Percentiles rank a stretch among this genome's conserved stretches.
phyloP scores from a whole-genome alignment of 2,329 filamentous ascomycete species.

The Cladosporium sp. region DNA sequence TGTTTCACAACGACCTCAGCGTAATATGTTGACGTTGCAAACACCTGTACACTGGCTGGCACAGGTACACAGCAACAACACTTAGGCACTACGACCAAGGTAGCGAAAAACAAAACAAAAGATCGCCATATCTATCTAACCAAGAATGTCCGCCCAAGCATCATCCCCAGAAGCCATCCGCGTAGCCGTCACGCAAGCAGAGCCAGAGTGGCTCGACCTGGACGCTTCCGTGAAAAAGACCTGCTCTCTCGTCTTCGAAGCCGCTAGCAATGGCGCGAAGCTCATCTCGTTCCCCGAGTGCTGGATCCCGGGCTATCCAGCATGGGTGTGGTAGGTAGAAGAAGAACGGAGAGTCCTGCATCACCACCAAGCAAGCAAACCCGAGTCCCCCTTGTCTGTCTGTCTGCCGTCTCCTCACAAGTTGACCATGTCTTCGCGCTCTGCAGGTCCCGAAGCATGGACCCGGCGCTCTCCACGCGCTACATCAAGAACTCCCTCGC shows the following conservation, averaged over 20 bases:
- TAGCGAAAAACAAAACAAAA: not conserved
- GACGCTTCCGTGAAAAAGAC: constrained; percentile 57
- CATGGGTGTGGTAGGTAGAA: constrained; percentile 46
- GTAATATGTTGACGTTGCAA: not conserved
- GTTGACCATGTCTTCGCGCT: not conserved
- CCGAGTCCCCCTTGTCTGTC: too few species aligned
- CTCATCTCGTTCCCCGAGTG: constrained; percentile 53
- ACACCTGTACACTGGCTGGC: not conserved
- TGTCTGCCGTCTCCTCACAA: not conserved
- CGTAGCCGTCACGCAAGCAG: constrained; percentile 55
- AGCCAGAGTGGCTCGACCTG: constrained; percentile 63
- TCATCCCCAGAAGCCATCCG: constrained; percentile 18
- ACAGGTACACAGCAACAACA: not conserved
- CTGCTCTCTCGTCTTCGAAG: constrained; percentile 57
- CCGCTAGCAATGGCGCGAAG: constrained; percentile 54
- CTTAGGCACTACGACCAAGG: not conserved
- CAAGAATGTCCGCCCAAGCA: not conserved
- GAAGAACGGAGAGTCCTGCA: too few species aligned
- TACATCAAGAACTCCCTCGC: constrained; percentile 50
- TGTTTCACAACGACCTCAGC: not conserved
- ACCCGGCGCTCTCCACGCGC: constrained; percentile 40
- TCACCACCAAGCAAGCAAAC: too few species aligned
- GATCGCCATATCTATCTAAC: not conserved
- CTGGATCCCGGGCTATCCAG: constrained; percentile 46
- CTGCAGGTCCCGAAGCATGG: constrained; percentile 39